Evolutionary conservation across 805 yeast species (phyloP).

Genomic region (Zygosaccharomyces bailii): DNA sequence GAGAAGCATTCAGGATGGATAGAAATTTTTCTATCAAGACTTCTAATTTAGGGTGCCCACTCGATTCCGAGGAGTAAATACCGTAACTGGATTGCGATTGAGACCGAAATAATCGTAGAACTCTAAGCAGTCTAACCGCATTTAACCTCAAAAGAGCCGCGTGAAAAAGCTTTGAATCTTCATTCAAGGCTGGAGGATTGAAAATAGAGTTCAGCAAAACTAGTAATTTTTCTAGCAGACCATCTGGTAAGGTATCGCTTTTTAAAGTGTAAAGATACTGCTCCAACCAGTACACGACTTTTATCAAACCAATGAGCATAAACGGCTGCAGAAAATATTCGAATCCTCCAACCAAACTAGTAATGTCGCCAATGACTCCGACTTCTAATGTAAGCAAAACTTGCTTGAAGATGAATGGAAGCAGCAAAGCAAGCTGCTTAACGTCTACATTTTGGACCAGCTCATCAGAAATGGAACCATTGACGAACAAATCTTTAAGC

Average conservation of each 20-base stretch:
- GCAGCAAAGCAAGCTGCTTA: constrained; percentile 61
- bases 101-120: constrained; percentile 23
- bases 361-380: constrained; percentile 52
- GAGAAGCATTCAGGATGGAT: constrained; percentile 23
- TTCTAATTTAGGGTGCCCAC: constrained; percentile 29
- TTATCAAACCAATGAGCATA: constrained; percentile 53
- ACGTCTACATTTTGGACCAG: constrained; percentile 63
- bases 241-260: constrained; percentile 25
- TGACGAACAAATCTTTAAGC: constrained; percentile 77
- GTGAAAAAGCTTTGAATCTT: constrained; percentile 46
- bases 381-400: constrained; percentile 56
- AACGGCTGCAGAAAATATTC: constrained; percentile 85
- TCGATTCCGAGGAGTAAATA: constrained; percentile 32
- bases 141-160: constrained; percentile 38
- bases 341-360: constrained; percentile 67
- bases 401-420: constrained; percentile 74
- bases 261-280: constrained; percentile 39
- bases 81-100: constrained; percentile 31
- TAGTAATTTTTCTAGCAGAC: constrained; percentile 36
- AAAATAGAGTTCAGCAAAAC: constrained; percentile 41
- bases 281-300: constrained; percentile 51
- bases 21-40: constrained; percentile 25
- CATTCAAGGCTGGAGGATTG: constrained; percentile 42
- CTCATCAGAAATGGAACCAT: constrained; percentile 83
- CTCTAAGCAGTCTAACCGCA: constrained; percentile 26